Evolutionary conservation across 768 basidiomycete genomes (phyloP), one percentile per base, ranked within the genome.

Genomic region (Leccinum incarnatum): DNA sequence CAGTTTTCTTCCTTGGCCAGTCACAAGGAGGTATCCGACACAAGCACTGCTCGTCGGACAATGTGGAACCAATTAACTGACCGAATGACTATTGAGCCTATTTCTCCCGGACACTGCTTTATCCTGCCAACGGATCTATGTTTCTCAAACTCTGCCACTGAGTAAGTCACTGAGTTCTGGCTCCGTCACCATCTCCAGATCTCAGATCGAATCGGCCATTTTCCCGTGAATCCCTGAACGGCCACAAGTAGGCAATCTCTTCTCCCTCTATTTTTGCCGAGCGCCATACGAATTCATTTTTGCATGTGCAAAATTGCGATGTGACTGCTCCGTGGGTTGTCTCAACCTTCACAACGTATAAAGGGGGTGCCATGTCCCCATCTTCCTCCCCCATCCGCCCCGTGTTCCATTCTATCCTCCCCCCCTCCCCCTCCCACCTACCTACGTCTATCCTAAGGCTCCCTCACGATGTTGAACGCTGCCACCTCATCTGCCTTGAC

Each of bases 201-300:
- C 72, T 74, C 9, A 71, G 71, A 72, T 73, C 58, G 19, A 57
- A 55, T 52, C 51, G 51, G 53, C 51, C 57, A 56, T 60, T 68
- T 70, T 74, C 71, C 68, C 72, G 73, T 66, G 72, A 73, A 73
- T 74, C 72, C 65, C 66, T 67, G 37, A 59, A 72, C 65, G 64
- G 66, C 25, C 60, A 62, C 62, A 66, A 63, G 64, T 62, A 73
- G 69, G 71, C 61, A 74, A 71, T 67, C 68, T 68, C 61, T 63
- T 59, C 62, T 54, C 61, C 71, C 59, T 75, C 70, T 65, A 71
- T 73, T 74, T 68, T 68, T 63, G 60, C 69, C 71, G 66, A 61
- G 57, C 49, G 46, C 54, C 17, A 59, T 69, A 56, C 69, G 58
- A 57, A 71, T 62, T 69, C 68, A 47, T 69, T 68, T 69, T 61